These are phyloP conservation scores for Leccinum barrowsii DNA, from an alignment of 768 basidiomycete species.

Conservation along the genomic window DNA sequence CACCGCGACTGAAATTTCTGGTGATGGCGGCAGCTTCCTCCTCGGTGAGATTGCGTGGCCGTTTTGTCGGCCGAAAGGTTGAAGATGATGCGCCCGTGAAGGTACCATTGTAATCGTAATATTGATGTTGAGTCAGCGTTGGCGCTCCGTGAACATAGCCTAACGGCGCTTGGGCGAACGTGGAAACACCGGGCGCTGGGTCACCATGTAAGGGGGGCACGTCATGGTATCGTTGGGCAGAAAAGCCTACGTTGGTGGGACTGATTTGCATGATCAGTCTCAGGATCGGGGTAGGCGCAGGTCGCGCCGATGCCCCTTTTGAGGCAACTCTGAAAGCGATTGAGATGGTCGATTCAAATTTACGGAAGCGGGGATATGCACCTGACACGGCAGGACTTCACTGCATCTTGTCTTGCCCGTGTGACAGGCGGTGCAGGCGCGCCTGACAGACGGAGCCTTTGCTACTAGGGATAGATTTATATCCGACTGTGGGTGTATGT, in stretches of 20 bases:
- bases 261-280: conserved; percentile 45
- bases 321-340: conserved; percentile 60
- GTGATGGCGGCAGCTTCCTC: conserved; percentile 83
- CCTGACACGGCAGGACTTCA: conserved; percentile 80
- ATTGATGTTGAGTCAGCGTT: conserved; percentile 54
- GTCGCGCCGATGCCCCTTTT: conserved; percentile 70
- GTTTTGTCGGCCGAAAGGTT: conserved; percentile 77
- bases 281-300: conserved; percentile 79
- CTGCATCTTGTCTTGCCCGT: conserved; percentile 81
- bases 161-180: conserved; percentile 38
- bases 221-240: conserved; percentile 1
- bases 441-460: conserved; percentile 77
- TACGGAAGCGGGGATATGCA: conserved; percentile 25
- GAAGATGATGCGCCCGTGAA: conserved; percentile 69
- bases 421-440: conserved; percentile 80
- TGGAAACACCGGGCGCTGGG: conserved; percentile 34
- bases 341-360: conserved; percentile 6
- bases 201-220: conserved; percentile 5
- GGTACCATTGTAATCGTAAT: conserved; percentile 74
- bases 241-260: conserved; percentile 26
- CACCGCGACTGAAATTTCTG: conserved; percentile 75
- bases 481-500: conserved; percentile 9
- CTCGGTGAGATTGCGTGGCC: conserved; percentile 75
- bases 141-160: conserved; percentile 39
- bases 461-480: conserved; percentile 47